Conservation (phyloP, 768 basidiomycete genomes). For the Pisolithus orientalis region DNA sequence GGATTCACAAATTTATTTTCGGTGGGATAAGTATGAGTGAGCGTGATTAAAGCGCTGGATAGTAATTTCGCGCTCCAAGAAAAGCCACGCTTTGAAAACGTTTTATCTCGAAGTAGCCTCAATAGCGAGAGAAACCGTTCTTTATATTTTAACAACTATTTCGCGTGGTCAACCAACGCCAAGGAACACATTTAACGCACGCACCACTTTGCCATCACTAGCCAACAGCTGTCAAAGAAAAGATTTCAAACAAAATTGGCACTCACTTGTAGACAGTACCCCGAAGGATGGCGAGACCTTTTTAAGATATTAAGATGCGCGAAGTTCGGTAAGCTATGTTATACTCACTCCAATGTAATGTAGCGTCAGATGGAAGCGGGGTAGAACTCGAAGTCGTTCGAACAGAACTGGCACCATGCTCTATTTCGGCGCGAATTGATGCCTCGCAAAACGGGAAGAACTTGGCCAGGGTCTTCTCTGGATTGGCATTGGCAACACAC, state of each 20-base stretch:
- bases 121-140: conserved; percentile 58
- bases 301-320: neutral
- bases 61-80: conserved; percentile 73
- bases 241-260: neutral
- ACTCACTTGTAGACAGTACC: conserved; percentile 29
- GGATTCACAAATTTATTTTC: conserved; percentile 79
- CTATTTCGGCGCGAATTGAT: conserved; percentile 81
- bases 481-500: conserved; percentile 73
- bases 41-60: conserved; percentile 64
- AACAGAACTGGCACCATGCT: conserved; percentile 82
- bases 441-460: conserved; percentile 73
- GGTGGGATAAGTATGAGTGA: conserved; percentile 69
- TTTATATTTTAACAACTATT: conserved; percentile 65
- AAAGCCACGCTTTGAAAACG: conserved; percentile 86
- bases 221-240: conserved; percentile 41
- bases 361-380: conserved; percentile 77
- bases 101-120: conserved; percentile 63
- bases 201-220: conserved; percentile 41
- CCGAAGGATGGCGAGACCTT: conserved; percentile 77
- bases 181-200: neutral
- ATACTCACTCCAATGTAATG: conserved; percentile 84
- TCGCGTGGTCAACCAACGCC: conserved; percentile 3
- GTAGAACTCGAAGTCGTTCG: conserved; percentile 72
- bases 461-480: conserved; percentile 68
- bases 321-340: neutral